Percentiles rank a stretch among this genome's conserved stretches.
phyloP scores from a whole-genome alignment of 106 monocot species.

The Vanilla planifolia region DNA sequence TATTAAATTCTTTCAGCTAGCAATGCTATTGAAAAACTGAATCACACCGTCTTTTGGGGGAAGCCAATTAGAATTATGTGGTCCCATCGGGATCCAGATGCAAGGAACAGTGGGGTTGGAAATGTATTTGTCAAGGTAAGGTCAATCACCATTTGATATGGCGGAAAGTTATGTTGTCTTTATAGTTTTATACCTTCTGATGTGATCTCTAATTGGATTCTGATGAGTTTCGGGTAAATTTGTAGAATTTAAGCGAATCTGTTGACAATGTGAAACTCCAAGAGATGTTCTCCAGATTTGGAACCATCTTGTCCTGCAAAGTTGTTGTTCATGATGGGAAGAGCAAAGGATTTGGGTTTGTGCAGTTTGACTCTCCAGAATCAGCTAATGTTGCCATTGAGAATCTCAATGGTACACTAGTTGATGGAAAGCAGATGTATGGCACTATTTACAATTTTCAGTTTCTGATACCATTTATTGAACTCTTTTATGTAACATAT shows the following conservation, averaged over 20 bases:
- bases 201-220: too few species aligned
- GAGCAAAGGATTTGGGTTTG: slow-evolving; percentile 63
- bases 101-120: slow-evolving; percentile 53
- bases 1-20: slow-evolving; percentile 21
- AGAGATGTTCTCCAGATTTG: slow-evolving; percentile 41
- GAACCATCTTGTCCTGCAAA: slow-evolving; percentile 56
- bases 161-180: too few species aligned
- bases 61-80: slow-evolving; percentile 61
- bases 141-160: too few species aligned
- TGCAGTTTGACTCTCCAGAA: slow-evolving; percentile 54
- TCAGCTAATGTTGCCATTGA: slow-evolving; percentile 48
- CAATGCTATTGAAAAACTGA: slow-evolving; percentile 39
- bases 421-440: slow-evolving; percentile 60
- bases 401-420: slow-evolving; percentile 21
- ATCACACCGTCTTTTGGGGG: slow-evolving; percentile 38
- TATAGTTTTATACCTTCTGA: too few species aligned
- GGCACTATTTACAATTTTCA: too few species aligned
- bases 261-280: slow-evolving; percentile 41
- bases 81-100: slow-evolving; percentile 48
- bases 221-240: too few species aligned
- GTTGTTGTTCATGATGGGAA: slow-evolving; percentile 34
- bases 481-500: too few species aligned
- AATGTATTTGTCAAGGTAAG: slow-evolving; percentile 78
- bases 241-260: slow-evolving; percentile 52
- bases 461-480: too few species aligned